A percentile compares a stretch with the other conserved stretches of the same genome.
Conservation (phyloP, 305 asterid species). For the Fraxinus ornus region DNA sequence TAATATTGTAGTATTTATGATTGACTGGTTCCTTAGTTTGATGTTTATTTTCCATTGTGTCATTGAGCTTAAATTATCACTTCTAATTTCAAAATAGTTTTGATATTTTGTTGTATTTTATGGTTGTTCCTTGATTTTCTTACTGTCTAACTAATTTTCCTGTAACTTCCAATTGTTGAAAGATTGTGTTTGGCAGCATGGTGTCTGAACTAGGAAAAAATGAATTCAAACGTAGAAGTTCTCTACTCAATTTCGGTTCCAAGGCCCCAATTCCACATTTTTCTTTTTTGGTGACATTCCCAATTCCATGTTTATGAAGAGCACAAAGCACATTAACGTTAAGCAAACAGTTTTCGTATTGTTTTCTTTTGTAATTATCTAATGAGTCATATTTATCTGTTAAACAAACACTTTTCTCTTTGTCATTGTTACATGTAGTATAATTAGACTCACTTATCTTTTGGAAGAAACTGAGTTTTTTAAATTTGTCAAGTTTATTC, state of each 20-base stretch:
- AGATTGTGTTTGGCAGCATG: not conserved
- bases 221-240: not conserved
- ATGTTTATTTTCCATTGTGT: not conserved
- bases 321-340: not conserved
- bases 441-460: not conserved
- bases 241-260: not conserved
- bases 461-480: not conserved
- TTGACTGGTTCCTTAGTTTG: not conserved
- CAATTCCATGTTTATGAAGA: not conserved
- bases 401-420: not conserved
- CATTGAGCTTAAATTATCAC: not conserved
- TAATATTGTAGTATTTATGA: not conserved
- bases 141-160: not conserved
- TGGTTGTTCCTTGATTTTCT: not conserved
- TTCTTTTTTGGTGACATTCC: not conserved
- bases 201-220: not conserved
- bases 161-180: not conserved
- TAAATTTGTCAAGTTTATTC: constrained; percentile 2
- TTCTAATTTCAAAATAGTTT: not conserved
- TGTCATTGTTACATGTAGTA: not conserved
- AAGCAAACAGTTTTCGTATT: not conserved
- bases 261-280: not conserved
- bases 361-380: constrained; percentile 6
- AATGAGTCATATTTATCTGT: not conserved
- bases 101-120: not conserved